These are phyloP conservation scores for Paraglomus brasilianum DNA, from an alignment of 192 early-diverging fungal species.

Conservation along the genomic window DNA sequence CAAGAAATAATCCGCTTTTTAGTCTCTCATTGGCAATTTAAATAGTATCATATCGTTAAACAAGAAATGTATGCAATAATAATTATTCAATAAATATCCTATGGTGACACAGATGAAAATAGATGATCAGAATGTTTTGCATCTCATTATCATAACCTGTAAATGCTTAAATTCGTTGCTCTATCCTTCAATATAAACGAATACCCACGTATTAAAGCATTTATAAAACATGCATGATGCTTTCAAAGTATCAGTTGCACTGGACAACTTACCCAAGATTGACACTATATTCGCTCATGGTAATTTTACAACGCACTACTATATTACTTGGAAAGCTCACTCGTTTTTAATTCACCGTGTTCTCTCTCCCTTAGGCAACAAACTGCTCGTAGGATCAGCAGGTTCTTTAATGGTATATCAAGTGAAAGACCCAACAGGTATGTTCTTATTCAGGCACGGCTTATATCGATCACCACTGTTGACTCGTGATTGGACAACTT, in stretches of 20 bases:
- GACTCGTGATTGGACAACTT: background rate
- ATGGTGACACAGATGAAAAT: too few relatives aligned
- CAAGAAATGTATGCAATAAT: too few relatives aligned
- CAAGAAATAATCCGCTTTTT: too few relatives aligned
- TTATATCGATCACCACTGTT: background rate
- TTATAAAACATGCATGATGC: constrained; percentile 67
- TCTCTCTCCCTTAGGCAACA: constrained; percentile 54
- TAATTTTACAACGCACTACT: constrained; percentile 25
- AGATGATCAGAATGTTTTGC: too few relatives aligned
- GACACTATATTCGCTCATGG: constrained; percentile 70
- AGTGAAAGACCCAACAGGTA: constrained; percentile 58
- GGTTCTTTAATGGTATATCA: constrained; percentile 71
- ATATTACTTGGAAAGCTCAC: background rate
- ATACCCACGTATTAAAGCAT: too few relatives aligned
- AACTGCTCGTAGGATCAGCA: constrained; percentile 64
- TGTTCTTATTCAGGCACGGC: background rate
- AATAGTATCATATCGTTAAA: too few relatives aligned
- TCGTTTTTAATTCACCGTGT: constrained; percentile 15
- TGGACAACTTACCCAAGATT: constrained; percentile 71
- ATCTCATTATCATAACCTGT: too few relatives aligned
- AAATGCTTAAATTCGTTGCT: too few relatives aligned
- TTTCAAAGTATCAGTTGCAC: constrained; percentile 70
- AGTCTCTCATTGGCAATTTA: too few relatives aligned
- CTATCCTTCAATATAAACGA: too few relatives aligned
- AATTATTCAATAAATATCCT: too few relatives aligned